Conservation (phyloP, 805 yeast genomes). For the Vanderwaltozyma polyspora region DNA sequence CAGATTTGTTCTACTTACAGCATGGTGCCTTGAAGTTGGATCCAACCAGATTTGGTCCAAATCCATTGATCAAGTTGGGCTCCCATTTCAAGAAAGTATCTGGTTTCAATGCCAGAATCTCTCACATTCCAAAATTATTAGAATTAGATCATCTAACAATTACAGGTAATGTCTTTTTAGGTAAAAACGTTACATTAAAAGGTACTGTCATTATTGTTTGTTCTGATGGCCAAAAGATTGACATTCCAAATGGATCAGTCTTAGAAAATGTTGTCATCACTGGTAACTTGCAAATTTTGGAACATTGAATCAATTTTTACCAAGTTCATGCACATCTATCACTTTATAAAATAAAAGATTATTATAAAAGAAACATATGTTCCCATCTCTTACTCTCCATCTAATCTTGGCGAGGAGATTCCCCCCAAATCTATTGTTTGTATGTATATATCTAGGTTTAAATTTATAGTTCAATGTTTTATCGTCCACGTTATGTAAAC, state of each 20-base stretch:
- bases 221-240: constrained; percentile 92
- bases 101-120: constrained; percentile 75
- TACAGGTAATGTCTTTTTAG: constrained; percentile 90
- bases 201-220: constrained; percentile 97
- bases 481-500: too few relatives aligned
- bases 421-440: too few relatives aligned
- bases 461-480: too few relatives aligned
- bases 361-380: not conserved
- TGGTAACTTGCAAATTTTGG: constrained; percentile 78
- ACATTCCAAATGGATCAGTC: constrained; percentile 91
- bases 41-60: constrained; percentile 76
- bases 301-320: constrained; percentile 6
- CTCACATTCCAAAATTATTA: constrained; percentile 81
- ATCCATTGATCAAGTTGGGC: constrained; percentile 92
- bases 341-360: not conserved
- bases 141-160: constrained; percentile 96
- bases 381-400: too few relatives aligned
- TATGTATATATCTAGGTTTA: too few relatives aligned
- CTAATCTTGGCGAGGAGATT: too few relatives aligned
- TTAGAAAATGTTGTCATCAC: constrained; percentile 95
- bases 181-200: constrained; percentile 80
- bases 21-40: constrained; percentile 86
- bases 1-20: constrained; percentile 81
- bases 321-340: not conserved
- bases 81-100: constrained; percentile 93